phyloP scores from a whole-genome alignment of 371 early-diverging fungal species.

The Umbelopsis sp. region DNA sequence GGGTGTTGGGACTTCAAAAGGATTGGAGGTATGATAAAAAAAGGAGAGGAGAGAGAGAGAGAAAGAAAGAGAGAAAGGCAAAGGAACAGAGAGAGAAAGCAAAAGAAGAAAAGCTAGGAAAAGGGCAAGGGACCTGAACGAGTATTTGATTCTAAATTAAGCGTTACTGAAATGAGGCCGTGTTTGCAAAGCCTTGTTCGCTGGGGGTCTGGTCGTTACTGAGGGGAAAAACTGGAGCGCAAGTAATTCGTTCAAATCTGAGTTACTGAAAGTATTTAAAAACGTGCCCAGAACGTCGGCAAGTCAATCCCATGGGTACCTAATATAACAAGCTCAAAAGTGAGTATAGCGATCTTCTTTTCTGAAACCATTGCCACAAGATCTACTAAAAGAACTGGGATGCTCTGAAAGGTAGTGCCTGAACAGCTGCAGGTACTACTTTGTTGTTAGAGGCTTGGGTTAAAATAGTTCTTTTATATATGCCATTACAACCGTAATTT shows the following conservation, averaged over 20 bases:
- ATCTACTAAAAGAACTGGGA: neutral
- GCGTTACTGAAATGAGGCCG: neutral
- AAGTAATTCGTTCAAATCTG: neutral
- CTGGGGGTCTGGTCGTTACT: neutral
- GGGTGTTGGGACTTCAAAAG: neutral
- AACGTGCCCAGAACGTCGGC: conserved; percentile 17
- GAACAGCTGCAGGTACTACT: neutral
- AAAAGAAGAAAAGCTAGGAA: neutral
- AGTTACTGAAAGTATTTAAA: neutral
- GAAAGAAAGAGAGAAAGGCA: neutral
- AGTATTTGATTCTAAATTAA: neutral
- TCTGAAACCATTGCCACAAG: neutral
- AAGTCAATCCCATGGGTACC: neutral
- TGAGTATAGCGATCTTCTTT: neutral
- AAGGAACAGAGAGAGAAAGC: neutral
- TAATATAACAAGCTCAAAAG: too few species aligned
- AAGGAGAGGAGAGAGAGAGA: conserved; percentile 6
- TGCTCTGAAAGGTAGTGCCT: neutral
- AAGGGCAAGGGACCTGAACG: neutral
- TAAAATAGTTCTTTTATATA: neutral
- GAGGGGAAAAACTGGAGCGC: too few species aligned
- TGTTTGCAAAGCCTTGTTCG: neutral
- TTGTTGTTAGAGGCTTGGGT: neutral
- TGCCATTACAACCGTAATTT: neutral
- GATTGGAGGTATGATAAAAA: neutral